Evolutionary conservation across 2,329 filamentous ascomycete genomes (phyloP).

Genomic region (Aspergillus felis): DNA sequence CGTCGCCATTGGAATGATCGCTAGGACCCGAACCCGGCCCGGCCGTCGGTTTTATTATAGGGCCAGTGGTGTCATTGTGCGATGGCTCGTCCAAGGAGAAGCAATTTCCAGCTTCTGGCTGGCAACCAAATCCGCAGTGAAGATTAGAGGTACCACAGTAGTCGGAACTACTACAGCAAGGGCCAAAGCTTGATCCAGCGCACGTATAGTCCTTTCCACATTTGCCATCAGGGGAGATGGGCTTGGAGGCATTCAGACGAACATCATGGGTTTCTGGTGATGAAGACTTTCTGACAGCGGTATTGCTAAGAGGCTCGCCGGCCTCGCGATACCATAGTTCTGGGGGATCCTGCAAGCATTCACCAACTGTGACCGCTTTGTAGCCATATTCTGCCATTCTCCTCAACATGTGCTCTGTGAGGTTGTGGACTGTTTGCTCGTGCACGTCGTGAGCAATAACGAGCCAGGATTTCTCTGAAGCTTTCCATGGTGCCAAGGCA

Average conservation of each 20-base stretch:
- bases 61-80: background rate
- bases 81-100: conserved; percentile 4
- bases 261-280: background rate
- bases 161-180: conserved; percentile 28
- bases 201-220: conserved; percentile 34
- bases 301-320: conserved; percentile 16
- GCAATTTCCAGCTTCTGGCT: conserved; percentile 28
- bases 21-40: background rate
- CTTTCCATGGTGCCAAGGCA: conserved; percentile 22
- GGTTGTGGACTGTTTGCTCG: conserved; percentile 41
- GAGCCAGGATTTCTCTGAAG: conserved; percentile 33
- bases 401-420: conserved; percentile 40
- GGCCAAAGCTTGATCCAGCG: conserved; percentile 30
- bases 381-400: conserved; percentile 28
- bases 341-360: conserved; percentile 38
- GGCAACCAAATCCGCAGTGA: conserved; percentile 31
- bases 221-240: conserved; percentile 30
- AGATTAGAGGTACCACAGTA: conserved; percentile 29
- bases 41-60: conserved; percentile 4
- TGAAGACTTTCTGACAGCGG: conserved; percentile 6
- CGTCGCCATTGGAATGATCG: background rate
- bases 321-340: conserved; percentile 43
- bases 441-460: conserved; percentile 43
- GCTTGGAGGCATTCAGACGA: conserved; percentile 7
- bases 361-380: conserved; percentile 41